phyloP scores from a whole-genome alignment of 805 yeast genomes.

The Ogataea pignaliae region DNA sequence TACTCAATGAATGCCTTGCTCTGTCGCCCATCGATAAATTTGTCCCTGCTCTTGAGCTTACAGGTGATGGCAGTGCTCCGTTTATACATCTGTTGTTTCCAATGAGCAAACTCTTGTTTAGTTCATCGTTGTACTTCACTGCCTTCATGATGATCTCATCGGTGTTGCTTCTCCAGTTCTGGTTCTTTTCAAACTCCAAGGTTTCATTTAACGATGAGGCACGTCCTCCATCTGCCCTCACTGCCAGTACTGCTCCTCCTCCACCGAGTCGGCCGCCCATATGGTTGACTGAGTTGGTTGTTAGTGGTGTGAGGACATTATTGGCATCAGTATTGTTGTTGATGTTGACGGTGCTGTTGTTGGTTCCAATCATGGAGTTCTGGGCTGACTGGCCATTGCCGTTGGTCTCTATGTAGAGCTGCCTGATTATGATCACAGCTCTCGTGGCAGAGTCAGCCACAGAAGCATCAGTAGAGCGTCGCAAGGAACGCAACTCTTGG shows the following conservation, averaged over 20 bases:
- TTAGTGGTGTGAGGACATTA: neutral
- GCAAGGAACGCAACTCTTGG: constrained; percentile 67
- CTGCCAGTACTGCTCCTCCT: constrained; percentile 45
- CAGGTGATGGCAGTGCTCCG: constrained; percentile 11
- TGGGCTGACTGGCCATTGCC: neutral
- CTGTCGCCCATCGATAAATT: too few relatives aligned
- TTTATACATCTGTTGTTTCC: constrained; percentile 23
- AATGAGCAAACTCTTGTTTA: constrained; percentile 23
- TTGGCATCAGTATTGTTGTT: neutral
- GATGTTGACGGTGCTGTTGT: neutral
- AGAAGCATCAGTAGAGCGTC: constrained; percentile 67
- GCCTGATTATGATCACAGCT: constrained; percentile 70
- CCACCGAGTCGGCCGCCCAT: neutral
- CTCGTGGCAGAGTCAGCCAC: constrained; percentile 79
- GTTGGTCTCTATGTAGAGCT: constrained; percentile 46
- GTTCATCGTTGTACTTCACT: constrained; percentile 32
- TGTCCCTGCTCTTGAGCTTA: too few relatives aligned
- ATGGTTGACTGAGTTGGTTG: too few relatives aligned
- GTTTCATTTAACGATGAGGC: constrained; percentile 70
- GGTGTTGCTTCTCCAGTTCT: constrained; percentile 66
- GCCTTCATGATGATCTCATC: constrained; percentile 63
- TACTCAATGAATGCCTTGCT: too few relatives aligned
- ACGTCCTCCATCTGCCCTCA: constrained; percentile 65
- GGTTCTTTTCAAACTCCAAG: constrained; percentile 67
- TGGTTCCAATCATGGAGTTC: neutral